phyloP scores from a whole-genome alignment of 306 rosid genomes.

The Pterocarpus santalinus region DNA sequence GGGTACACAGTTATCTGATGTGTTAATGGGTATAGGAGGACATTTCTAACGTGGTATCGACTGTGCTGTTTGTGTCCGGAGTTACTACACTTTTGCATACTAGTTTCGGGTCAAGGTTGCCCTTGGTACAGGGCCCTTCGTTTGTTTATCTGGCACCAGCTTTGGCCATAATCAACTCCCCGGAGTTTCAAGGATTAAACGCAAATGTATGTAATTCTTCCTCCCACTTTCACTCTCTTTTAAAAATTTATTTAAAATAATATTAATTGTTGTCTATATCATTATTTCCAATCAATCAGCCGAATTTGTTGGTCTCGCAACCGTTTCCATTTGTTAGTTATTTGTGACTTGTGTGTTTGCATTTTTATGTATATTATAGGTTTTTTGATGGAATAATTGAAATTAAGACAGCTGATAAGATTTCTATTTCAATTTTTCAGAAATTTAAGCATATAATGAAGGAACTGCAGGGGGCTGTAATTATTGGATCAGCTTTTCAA shows the following conservation, averaged over 20 bases:
- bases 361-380: neutral
- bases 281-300: neutral
- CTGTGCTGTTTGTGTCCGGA: conserved; percentile 90
- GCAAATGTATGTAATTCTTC: conserved; percentile 69
- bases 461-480: conserved; percentile 97
- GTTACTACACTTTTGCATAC: conserved; percentile 89
- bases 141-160: conserved; percentile 92
- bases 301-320: conserved; percentile 1
- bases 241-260: conserved; percentile 15
- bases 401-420: neutral
- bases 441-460: conserved; percentile 96
- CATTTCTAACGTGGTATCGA: conserved; percentile 85
- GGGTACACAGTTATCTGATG: conserved; percentile 58
- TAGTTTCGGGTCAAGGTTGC: conserved; percentile 89
- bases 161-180: conserved; percentile 85
- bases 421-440: conserved; percentile 59
- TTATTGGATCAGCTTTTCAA: conserved; percentile 92
- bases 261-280: conserved; percentile 15
- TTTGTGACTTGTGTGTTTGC: neutral
- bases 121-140: conserved; percentile 98
- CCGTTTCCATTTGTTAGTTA: conserved; percentile 6
- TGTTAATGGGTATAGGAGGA: conserved; percentile 85
- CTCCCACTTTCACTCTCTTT: neutral
- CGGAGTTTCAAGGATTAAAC: conserved; percentile 83
- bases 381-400: conserved; percentile 16